Conservation (phyloP, 1,284 basidiomycete genomes). For the Ustilago crameri region DNA sequence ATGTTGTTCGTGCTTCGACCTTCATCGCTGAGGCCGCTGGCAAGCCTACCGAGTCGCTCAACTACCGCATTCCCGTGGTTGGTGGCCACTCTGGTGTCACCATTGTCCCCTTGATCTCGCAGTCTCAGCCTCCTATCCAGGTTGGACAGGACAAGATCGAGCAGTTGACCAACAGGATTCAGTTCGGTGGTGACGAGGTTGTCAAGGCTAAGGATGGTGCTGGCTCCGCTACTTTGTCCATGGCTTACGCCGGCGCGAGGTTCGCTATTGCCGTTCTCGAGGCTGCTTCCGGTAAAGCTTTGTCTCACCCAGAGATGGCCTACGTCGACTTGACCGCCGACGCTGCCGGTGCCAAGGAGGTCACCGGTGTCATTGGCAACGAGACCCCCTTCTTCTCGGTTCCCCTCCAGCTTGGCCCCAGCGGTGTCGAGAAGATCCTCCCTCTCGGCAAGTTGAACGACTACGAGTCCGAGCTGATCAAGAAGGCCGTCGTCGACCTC, state of each 20-base stretch:
- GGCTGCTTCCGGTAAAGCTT: constrained; percentile 59
- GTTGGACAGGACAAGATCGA: constrained; percentile 71
- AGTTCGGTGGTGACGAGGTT: constrained; percentile 92
- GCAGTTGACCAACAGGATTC: constrained; percentile 83
- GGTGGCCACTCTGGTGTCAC: constrained; percentile 97
- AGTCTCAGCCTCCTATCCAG: constrained; percentile 71
- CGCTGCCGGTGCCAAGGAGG: constrained; percentile 57
- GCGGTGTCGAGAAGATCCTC: constrained; percentile 72
- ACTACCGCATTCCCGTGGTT: constrained; percentile 80
- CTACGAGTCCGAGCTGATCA: constrained; percentile 71
- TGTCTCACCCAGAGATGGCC: constrained; percentile 58
- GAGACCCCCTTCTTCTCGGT: constrained; percentile 65
- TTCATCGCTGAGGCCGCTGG: constrained; percentile 87
- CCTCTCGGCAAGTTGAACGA: constrained; percentile 71
- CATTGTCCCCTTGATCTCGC: constrained; percentile 93
- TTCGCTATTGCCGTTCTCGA: constrained; percentile 63
- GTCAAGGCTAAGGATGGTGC: constrained; percentile 89
- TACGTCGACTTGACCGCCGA: constrained; percentile 65
- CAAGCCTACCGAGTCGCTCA: constrained; percentile 73
- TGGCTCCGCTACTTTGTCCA: constrained; percentile 87
- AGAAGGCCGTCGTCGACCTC: constrained; percentile 71
- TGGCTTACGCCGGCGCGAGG: constrained; percentile 78
- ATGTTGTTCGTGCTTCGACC: constrained; percentile 95
- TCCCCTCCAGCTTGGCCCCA: constrained; percentile 63
- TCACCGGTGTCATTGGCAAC: constrained; percentile 57